Evolutionary conservation across 768 basidiomycete genomes (phyloP).

Genomic region (Russula sp.): DNA sequence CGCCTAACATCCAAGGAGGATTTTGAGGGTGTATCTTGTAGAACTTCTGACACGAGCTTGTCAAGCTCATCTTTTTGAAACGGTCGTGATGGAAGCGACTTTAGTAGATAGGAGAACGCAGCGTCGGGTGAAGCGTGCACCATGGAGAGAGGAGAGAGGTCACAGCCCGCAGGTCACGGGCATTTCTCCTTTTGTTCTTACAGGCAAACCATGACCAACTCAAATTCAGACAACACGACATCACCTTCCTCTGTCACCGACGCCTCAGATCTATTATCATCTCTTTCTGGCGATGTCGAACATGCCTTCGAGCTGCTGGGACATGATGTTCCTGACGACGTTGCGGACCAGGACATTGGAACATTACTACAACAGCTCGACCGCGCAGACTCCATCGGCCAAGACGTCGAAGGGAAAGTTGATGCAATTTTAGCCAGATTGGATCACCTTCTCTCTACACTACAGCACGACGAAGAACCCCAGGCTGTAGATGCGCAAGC

Average conservation of each 20-base stretch:
- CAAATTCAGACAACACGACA: slow-evolving; percentile 8
- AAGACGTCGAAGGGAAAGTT: slow-evolving; percentile 58
- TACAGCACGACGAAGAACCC: slow-evolving; percentile 39
- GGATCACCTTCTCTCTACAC: slow-evolving; percentile 49
- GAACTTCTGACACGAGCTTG: slow-evolving; percentile 21
- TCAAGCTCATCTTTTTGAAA: slow-evolving; percentile 24
- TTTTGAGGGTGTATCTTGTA: slow-evolving; percentile 23
- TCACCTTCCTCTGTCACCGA: slow-evolving; percentile 9
- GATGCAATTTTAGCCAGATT: slow-evolving; percentile 59
- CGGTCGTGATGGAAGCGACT: slow-evolving; percentile 20
- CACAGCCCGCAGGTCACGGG: neutral
- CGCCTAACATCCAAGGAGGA: slow-evolving; percentile 56
- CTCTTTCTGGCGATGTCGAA: slow-evolving; percentile 42
- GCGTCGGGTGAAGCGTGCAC: slow-evolving; percentile 24
- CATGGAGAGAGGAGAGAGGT: slow-evolving; percentile 16
- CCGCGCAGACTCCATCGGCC: slow-evolving; percentile 55
- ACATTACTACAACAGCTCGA: slow-evolving; percentile 58
- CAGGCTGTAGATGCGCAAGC: neutral
- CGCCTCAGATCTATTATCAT: slow-evolving; percentile 3
- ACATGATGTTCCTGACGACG: slow-evolving; percentile 32
- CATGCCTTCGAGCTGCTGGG: slow-evolving; percentile 38
- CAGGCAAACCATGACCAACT: neutral
- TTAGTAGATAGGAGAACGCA: slow-evolving; percentile 24
- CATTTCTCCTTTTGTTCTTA: neutral
- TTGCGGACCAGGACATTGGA: slow-evolving; percentile 45